Base-by-base conservation (phyloP, 106 monocot species). In the Chionographis japonica region DNA sequence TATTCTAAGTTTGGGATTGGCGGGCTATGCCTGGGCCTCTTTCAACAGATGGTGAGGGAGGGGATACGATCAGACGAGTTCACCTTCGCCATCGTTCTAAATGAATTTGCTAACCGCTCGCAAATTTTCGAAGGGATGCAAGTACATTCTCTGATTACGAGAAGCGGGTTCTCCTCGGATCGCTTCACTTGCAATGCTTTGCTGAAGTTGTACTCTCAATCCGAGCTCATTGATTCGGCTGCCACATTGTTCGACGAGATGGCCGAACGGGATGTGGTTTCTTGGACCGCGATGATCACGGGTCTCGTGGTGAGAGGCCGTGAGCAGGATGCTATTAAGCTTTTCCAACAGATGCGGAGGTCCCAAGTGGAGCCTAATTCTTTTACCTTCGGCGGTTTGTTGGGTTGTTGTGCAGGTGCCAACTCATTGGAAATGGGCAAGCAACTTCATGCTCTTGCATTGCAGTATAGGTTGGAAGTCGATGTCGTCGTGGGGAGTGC, bases 321-420 rank as follows among this genome's bases (percentile, higher is more conserved):
- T 40, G 17, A 27, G 37, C 20, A 17, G 0, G 17, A 49, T 17
- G 70, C 70, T 55, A 52, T 64, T 3, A 56, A 70, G 36, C 50
- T 58, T 50, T 77, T 77, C 41, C 11, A 20, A 36, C 51, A 2
- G 19, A 78, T 77, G 77, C 55, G 56, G 6, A 65, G 64, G 37
- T 55, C 63, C 4, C 14, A 55, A 12, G 52, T 66, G 17, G 38
- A 64, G 5, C 70, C 77, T 51, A 77, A 70, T 40, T 70, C 77
- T 39, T 77, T 65, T 15, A 77, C 40, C 18, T 77, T 77, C 40
- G 77, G 77, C n/a, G 63, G 49, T 43, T 70, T 77, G 77, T 50
- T 77, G 37, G 37, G 63, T 52, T 72, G 38, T 39, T 72, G 71
- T 18, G 40, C 60, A 4, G 53, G 57, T 37, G 3, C 51, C 8